Evolutionary conservation across 306 rosid genomes (phyloP), one percentile per base, ranked within the genome.

Genomic region (Citrullus colocynthis): DNA sequence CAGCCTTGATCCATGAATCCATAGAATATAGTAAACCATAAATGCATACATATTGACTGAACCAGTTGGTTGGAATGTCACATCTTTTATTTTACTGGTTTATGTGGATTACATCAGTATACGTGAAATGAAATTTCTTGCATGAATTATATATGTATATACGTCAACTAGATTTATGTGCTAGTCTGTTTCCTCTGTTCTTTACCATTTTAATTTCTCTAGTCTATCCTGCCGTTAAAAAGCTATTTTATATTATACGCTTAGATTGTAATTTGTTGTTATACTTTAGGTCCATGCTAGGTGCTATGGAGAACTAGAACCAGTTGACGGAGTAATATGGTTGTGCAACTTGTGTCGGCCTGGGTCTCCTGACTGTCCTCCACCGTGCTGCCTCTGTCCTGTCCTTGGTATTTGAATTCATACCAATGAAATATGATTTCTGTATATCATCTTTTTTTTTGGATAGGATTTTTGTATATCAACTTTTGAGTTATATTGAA

Each of bases 331-430:
- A 34, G 92, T 89, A 78, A 82, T 95, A 60, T 95, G 99, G 99
- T 78, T 96, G 75, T 96, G 98, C 90, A 96, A 92, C 85, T 87
- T 92, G 81, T 96, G 99, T 83, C 97, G 98, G 45, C 90, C 89
- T 1, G 96, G 90, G 77, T 91, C 93, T 86, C 91, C 96, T 37
- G 82, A 83, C 55, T 61, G 82, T 80, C 89, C 87, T 12, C 98
- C 99, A 6, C 93, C 93, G 75, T 92, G 99, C 80, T 92, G 96
- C 88, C 89, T 96, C 69, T 96, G 99, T 83, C 99, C 99, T 64
- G 93, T 92, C 79, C 88, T 86, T 85, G 99, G 99, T 95, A 87
- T 80, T 85, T 58, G 9, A 80, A 80, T 75, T 75, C 65, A 18
- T 12, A 11, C 21, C 58, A 75, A 39, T 36, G 45, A 44, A 21